Base-by-base conservation (phyloP, 129 eudicot species). In the Gnaphalium uliginosum region DNA sequence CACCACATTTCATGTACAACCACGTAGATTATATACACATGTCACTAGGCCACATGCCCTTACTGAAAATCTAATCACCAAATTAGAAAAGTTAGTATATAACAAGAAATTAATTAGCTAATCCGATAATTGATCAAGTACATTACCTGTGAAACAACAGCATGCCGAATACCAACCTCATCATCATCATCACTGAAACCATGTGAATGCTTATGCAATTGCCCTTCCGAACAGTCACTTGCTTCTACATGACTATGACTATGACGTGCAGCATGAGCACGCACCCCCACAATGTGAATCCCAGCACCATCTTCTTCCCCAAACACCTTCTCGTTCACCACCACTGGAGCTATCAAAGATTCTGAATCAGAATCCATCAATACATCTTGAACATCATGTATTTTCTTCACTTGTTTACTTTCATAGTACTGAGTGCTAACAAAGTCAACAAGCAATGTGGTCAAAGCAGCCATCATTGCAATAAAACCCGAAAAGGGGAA, bases 241-340 rank as follows among this genome's bases (percentile, higher is more conserved):
- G 17, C 17, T 8, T 75, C 75, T 57, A 87, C 86, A 57, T 84
- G 91, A 69, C 71, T 86, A 13, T 88, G 90, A 8, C 88, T 79
- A 66, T 88, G 94, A 71, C 86, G 88, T 14, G 94, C 90, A 21
- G 84, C 90, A 41, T 88, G 94, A 2, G 94, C 94, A 76, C 79
- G 94, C 78, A 88, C 86, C 68, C 94, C 94, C 67, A 86, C 90
- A 17, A 89, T 86, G 66, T 89, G 96, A 79, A 89, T 89, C 15
- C 79, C 89, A 51, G 91, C 93, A 30, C 92, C 85, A 66, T 81
- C 90, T 78, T 85, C 96, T 77, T 90, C 96, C 13, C 96, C 84
- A 41, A 85, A 87, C 65, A 90, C 90, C 71, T 81, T 85, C 62
- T 54, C 88, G 64, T 30, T 60, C 69, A 56, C 74, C 62, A 32